Conservation (phyloP, 1,284 basidiomycete genomes). For the Filobasidium uniguttulatum region DNA sequence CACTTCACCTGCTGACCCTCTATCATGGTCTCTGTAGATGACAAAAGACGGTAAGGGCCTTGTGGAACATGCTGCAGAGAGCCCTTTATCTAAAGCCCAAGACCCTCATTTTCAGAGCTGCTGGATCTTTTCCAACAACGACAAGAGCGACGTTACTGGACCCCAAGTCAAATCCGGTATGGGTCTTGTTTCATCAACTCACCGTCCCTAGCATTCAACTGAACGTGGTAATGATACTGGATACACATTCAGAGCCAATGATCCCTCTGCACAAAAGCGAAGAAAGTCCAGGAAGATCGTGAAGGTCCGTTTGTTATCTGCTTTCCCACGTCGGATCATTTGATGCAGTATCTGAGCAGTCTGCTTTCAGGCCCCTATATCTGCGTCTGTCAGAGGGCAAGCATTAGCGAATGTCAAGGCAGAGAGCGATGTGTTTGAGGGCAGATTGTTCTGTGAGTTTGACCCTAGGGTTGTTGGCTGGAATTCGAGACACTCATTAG, state of each 20-base stretch:
- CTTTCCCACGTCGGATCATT: background rate
- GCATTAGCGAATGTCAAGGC: background rate
- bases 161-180: constrained; percentile 2
- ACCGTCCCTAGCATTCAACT: background rate
- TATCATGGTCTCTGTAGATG: constrained; percentile 16
- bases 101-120: constrained; percentile 19
- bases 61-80: background rate
- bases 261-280: background rate
- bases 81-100: background rate
- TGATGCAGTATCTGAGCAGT: background rate
- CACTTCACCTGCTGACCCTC: background rate
- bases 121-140: constrained; percentile 21
- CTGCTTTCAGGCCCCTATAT: background rate
- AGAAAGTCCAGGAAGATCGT: background rate
- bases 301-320: background rate
- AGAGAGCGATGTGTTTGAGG: constrained; percentile 53
- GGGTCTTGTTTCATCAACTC: no score
- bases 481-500: background rate
- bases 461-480: no score
- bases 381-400: background rate
- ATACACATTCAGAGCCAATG: background rate
- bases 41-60: constrained; percentile 22
- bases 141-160: constrained; percentile 26
- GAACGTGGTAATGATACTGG: background rate
- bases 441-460: constrained; percentile 59